These are phyloP conservation scores for Scorias spongiosa DNA, from an alignment of 2,329 filamentous ascomycete genomes.

Conservation along the genomic window DNA sequence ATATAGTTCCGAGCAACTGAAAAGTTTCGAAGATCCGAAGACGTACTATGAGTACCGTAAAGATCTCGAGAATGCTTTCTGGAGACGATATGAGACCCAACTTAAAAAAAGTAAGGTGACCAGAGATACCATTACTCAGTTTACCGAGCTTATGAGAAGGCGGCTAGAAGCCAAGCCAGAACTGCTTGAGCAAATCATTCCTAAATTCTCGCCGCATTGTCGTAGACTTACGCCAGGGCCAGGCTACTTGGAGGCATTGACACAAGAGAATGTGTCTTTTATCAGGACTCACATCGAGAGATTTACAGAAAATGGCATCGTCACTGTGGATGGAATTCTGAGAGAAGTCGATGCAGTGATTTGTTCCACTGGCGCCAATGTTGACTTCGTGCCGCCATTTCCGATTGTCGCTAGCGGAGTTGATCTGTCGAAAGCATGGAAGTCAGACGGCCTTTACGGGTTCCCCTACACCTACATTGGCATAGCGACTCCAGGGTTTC, in stretches of 20 bases:
- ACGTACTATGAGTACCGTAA: constrained; percentile 34
- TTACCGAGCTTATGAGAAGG: constrained; percentile 18
- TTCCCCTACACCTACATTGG: constrained; percentile 25
- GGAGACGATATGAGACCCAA: constrained; percentile 39
- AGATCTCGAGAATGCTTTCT: constrained; percentile 35
- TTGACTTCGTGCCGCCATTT: constrained; percentile 19
- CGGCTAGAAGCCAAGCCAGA: constrained; percentile 24
- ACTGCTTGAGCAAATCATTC: constrained; percentile 30
- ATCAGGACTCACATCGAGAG: constrained; percentile 19
- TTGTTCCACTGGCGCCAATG: constrained; percentile 23
- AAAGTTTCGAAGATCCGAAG: constrained; percentile 24
- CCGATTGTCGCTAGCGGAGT: constrained; percentile 13
- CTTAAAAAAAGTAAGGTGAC: constrained; percentile 33
- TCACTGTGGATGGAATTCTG: constrained; percentile 16
- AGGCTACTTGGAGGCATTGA: constrained; percentile 28
- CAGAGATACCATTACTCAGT: constrained; percentile 21
- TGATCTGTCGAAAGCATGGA: constrained; percentile 19
- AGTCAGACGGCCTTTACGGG: constrained; percentile 20
- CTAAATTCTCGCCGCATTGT: constrained; percentile 29
- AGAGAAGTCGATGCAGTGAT: constrained; percentile 22
- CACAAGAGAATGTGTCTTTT: constrained; percentile 18
- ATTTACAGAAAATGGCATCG: constrained; percentile 18
- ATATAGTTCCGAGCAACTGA: constrained; percentile 27
- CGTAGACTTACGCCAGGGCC: constrained; percentile 27
- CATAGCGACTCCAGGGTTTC: constrained; percentile 26